Evolutionary conservation across 1,284 basidiomycete species (phyloP).

Genomic region (Ganoderma leucocontextum): DNA sequence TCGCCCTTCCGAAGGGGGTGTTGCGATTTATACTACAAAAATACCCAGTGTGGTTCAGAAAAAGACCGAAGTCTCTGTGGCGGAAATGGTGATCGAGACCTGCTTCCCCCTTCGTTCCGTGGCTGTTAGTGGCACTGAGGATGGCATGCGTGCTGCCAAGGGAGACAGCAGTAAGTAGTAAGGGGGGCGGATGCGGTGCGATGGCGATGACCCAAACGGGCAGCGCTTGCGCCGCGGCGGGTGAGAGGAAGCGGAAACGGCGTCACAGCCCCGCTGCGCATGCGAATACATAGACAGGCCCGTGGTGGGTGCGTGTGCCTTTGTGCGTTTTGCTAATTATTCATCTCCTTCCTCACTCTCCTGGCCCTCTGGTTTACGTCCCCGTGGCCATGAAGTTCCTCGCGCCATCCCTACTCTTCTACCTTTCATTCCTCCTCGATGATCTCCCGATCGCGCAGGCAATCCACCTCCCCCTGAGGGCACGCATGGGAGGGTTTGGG

Average conservation of each 20-base stretch:
- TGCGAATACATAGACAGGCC: constrained; percentile 14
- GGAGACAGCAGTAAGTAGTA: too few relatives aligned
- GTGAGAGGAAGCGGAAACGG: neutral
- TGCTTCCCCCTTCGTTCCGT: neutral
- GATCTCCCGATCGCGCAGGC: constrained; percentile 28
- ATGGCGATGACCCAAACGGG: neutral
- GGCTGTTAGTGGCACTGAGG: neutral
- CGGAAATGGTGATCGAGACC: too few relatives aligned
- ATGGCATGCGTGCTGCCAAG: neutral
- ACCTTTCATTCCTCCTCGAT: constrained; percentile 40
- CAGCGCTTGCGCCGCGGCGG: neutral
- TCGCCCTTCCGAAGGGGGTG: too few relatives aligned
- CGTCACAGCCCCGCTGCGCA: constrained; percentile 29
- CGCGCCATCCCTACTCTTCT: constrained; percentile 37
- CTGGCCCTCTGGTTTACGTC: neutral
- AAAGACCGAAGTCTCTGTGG: neutral
- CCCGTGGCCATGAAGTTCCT: constrained; percentile 36
- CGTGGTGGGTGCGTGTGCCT: constrained; percentile 13
- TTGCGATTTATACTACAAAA: too few relatives aligned
- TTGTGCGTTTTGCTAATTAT: constrained; percentile 7
- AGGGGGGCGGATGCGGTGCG: neutral
- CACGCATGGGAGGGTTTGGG: constrained; percentile 25
- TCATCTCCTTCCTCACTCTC: constrained; percentile 11
- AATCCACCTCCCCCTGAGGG: constrained; percentile 34
- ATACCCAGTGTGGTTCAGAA: neutral